phyloP scores from a whole-genome alignment of 768 basidiomycete genomes.

The Lanmaoa rubissima region DNA sequence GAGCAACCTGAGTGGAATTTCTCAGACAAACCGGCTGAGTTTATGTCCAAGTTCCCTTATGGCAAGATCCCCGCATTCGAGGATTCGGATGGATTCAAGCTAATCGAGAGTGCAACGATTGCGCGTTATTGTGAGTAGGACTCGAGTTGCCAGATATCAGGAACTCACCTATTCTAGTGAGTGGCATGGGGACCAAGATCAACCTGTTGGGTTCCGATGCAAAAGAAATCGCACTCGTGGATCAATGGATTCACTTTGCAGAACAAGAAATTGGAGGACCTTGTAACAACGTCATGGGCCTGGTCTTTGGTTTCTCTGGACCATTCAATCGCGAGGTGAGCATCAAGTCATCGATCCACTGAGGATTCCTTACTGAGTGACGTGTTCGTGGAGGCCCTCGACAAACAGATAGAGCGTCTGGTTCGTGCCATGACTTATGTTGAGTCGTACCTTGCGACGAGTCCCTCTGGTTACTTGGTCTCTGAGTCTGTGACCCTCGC shows the following conservation, averaged over 20 bases:
- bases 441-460: conserved; percentile 11
- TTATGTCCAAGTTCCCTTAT: conserved; percentile 12
- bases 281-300: background rate
- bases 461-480: conserved; percentile 17
- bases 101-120: conserved; percentile 17
- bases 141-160: background rate
- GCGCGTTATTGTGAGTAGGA: conserved; percentile 18
- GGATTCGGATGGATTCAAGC: conserved; percentile 13
- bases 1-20: conserved; percentile 3
- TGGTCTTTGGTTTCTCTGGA: background rate
- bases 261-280: conserved; percentile 14
- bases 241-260: conserved; percentile 24
- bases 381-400: background rate
- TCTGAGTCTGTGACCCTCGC: conserved; percentile 16
- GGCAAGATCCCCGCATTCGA: conserved; percentile 24
- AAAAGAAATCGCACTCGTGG: conserved; percentile 10
- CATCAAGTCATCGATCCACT: background rate
- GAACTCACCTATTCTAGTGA: conserved; percentile 4
- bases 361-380: too few relatives aligned
- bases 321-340: conserved; percentile 14
- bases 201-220: conserved; percentile 13
- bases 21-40: conserved; percentile 13
- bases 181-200: conserved; percentile 7
- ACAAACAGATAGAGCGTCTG: conserved; percentile 1
- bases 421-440: conserved; percentile 8